Percentiles rank a stretch among this genome's conserved stretches.
phyloP scores from a whole-genome alignment of 805 yeast genomes.

The Candida quercuum region DNA sequence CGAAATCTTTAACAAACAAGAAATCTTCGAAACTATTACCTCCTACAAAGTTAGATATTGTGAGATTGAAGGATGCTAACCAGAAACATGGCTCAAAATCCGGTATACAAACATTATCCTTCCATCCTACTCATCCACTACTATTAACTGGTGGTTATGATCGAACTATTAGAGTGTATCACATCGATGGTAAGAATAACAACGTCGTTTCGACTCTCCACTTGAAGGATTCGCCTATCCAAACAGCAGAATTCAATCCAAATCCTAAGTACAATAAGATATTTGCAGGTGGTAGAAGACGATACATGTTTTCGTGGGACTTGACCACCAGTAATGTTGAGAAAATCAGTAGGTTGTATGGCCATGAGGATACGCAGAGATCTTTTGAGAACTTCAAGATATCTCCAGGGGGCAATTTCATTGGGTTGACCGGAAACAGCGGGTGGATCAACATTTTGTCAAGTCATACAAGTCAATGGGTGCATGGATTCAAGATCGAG shows the following conservation, averaged over 20 bases:
- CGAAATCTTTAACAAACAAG: conserved; percentile 35
- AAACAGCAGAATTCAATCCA: conserved; percentile 62
- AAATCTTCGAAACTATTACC: conserved; percentile 53
- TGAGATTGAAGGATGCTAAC: conserved; percentile 87
- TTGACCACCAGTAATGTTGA: conserved; percentile 68
- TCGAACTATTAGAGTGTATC: conserved; percentile 77
- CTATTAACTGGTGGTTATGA: conserved; percentile 91
- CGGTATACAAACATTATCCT: conserved; percentile 79
- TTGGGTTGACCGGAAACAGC: conserved; percentile 75
- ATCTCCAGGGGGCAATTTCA: conserved; percentile 64
- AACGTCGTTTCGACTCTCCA: conserved; percentile 78
- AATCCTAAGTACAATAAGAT: conserved; percentile 45
- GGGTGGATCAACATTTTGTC: conserved; percentile 89
- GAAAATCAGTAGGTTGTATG: conserved; percentile 84
- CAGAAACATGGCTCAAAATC: conserved; percentile 60
- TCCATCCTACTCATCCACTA: conserved; percentile 82
- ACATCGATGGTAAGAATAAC: conserved; percentile 83
- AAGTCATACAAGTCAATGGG: conserved; percentile 79
- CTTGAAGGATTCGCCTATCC: conserved; percentile 74
- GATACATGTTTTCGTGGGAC: conserved; percentile 91
- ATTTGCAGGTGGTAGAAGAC: conserved; percentile 86
- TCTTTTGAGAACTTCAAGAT: conserved; percentile 83
- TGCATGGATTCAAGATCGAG: conserved; percentile 82
- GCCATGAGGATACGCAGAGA: conserved; percentile 80
- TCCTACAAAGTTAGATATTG: conserved; percentile 63